Base-by-base conservation (phyloP, 176 grass and related monocot species). In the Aegilops tauschii region DNA sequence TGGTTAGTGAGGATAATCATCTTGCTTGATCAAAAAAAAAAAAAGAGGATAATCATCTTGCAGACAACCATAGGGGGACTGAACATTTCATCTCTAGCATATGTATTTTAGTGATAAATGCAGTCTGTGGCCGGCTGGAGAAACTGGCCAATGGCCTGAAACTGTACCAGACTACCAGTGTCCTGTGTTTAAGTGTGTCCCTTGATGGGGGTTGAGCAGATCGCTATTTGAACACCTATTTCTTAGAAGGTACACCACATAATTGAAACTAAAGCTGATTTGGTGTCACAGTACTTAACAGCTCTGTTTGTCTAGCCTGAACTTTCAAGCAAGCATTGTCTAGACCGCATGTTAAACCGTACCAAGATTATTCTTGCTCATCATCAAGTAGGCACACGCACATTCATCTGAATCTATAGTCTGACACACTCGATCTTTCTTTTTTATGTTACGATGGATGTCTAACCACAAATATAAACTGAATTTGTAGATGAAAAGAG, bases 231-330 rank as follows among this genome's bases (percentile, higher is more conserved):
- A 61, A 13, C 62, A 20, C 45, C 70, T 42, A 27, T 63, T 80
- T 61, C 13, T 35, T 47, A n/a, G 16, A 0, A 29, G 62, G 75
- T 32, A 84, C 80, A 68, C 20, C 59, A 14, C 61, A 80, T 87
- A 73, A 35, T 44, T 87, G 44, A 49, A 27, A 25, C 13, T 56
- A 50, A 80, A 75, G 45, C 75, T 81, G 25, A 62, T 58, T 80
- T 84, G 81, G 80, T 87, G 35, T 45, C 80, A 83, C 67, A 73
- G 80, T 73, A 52, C 27, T 30, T 27, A 74, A 52, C 23, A 44
- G 1, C 59, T 42, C 71, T 83, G 65, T 44, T 78, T 79, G 54
- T 16, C 62, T 61, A 73, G 12, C 11, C 72, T 61, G 30, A 86
- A 40, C 29, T 86, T 76, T 70, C 34, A 76, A 62, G 9, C 47